Evolutionary conservation across 148 eudicot genomes (phyloP).

Genomic region (Fagopyrum esculentum): DNA sequence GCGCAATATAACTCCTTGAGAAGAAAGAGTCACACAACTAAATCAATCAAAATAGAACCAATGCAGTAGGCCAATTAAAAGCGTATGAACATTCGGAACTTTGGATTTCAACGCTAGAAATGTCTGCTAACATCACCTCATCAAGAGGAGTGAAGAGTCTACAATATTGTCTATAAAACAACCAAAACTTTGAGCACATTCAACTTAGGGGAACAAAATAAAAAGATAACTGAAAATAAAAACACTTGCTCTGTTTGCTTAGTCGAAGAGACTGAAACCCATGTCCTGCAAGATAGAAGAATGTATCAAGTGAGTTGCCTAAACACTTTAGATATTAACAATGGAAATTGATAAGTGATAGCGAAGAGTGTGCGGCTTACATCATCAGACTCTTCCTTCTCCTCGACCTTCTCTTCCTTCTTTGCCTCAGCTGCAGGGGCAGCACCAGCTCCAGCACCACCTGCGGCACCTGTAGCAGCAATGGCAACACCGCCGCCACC

Average conservation of each 20-base stretch:
- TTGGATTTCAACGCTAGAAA: background rate
- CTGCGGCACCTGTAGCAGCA: conserved; percentile 19
- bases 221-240: background rate
- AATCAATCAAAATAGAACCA: too few species aligned
- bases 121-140: background rate
- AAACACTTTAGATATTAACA: background rate
- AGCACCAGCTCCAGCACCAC: conserved; percentile 22
- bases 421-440: conserved; percentile 44
- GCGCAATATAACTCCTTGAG: too few species aligned
- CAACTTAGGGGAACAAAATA: background rate
- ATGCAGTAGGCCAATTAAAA: background rate
- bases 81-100: background rate
- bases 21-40: too few species aligned
- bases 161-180: background rate
- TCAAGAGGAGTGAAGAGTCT: background rate
- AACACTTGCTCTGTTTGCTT: background rate
- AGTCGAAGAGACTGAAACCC: conserved; percentile 12
- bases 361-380: background rate
- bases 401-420: conserved; percentile 47
- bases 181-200: conserved; percentile 3
- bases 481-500: conserved; percentile 38
- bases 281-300: conserved; percentile 2
- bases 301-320: background rate
- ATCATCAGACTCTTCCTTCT: conserved; percentile 55
- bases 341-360: background rate